These are phyloP conservation scores for Brassica nigra DNA, from an alignment of 345 rosid genomes.

Conservation along the genomic window DNA sequence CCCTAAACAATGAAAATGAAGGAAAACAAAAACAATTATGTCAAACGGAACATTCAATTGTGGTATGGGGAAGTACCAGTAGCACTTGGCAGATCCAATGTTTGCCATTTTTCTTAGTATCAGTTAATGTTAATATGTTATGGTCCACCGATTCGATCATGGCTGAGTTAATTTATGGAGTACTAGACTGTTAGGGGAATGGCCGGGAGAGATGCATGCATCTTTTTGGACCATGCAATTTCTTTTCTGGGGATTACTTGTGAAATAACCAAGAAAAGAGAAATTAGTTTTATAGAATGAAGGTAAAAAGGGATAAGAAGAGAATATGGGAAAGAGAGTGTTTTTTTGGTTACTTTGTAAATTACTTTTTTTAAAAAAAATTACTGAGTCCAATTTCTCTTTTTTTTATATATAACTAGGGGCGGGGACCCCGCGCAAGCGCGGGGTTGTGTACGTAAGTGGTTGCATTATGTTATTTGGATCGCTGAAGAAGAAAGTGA, in stretches of 20 bases:
- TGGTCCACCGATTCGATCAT: background rate
- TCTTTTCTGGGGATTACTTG: background rate
- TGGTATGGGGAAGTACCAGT: slow-evolving; percentile 20
- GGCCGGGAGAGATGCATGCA: background rate
- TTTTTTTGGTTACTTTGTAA: no score
- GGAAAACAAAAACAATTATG: background rate
- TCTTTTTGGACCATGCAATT: background rate
- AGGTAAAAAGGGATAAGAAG: no score
- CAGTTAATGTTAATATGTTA: background rate
- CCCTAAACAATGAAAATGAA: background rate
- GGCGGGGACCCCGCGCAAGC: no score
- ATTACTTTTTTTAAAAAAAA: no score
- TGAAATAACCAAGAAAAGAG: no score
- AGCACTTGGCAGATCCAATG: slow-evolving; percentile 2
- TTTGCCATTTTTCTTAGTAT: background rate
- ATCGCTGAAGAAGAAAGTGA: no score
- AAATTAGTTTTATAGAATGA: no score
- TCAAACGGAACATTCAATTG: background rate
- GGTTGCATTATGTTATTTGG: no score
- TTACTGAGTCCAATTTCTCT: no score
- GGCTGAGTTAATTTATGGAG: background rate
- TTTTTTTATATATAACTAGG: no score
- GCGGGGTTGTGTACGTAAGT: no score
- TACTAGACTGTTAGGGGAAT: background rate
- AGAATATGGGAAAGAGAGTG: no score